These are phyloP conservation scores for Acacia pycnantha DNA, from an alignment of 331 rosid species.

Conservation along the genomic window DNA sequence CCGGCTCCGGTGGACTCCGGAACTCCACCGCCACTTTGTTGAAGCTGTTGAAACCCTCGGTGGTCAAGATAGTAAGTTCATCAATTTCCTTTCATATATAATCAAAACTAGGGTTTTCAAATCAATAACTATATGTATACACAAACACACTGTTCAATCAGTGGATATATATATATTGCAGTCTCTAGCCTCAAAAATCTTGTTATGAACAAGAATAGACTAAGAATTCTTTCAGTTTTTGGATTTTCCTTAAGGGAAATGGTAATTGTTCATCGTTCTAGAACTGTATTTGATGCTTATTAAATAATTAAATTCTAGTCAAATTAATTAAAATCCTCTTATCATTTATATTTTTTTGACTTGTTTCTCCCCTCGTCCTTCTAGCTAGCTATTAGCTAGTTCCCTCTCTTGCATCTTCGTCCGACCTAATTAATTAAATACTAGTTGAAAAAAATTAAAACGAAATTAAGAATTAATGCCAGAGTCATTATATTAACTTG, in stretches of 20 bases:
- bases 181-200: neutral
- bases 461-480: neutral
- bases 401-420: neutral
- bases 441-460: neutral
- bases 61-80: constrained; percentile 58
- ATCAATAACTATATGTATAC: neutral
- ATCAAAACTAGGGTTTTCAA: constrained; percentile 25
- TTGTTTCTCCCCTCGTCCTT: neutral
- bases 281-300: neutral
- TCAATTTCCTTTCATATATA: neutral
- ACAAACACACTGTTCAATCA: too few relatives aligned
- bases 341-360: neutral
- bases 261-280: neutral
- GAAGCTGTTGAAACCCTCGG: constrained; percentile 61
- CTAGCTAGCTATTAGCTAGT: neutral
- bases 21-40: constrained; percentile 65
- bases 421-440: neutral
- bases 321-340: neutral
- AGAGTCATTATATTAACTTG: neutral
- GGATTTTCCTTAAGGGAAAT: neutral
- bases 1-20: constrained; percentile 69
- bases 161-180: neutral
- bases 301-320: neutral
- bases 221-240: neutral
- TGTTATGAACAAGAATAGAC: neutral